Evolutionary conservation across 2,329 filamentous ascomycete species (phyloP), one percentile per base, ranked within the genome.

Genomic region (Pseudocercospora musae): DNA sequence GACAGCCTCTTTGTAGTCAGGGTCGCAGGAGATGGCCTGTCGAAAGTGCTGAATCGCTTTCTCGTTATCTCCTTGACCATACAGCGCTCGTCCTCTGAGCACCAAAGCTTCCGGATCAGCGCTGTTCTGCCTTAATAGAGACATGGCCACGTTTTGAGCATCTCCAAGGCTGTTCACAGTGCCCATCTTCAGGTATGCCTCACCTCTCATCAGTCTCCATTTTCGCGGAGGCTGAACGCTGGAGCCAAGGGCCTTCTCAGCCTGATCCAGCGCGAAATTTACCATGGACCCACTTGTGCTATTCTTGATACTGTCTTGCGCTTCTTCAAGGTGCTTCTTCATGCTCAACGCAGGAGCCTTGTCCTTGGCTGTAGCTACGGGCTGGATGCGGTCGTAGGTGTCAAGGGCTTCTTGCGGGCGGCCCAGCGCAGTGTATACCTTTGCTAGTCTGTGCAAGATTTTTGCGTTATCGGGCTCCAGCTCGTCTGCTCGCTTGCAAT

Each of bases 81-180:
- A 98, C 55, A 96, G 84, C 15, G 92, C 89, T 66, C 92, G 87
- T 23, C 94, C 95, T 53, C 94, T 87, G 57, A 99, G 85, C 5
- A 97, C 91, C 66, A 99, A 81, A 1, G 94, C 95, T 78, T 99
- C 95, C 1, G 95, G 93, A 73, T 99, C 95, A 74, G 94, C 89
- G 75, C 83, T 92, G 80, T 98, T 98, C 73, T 85, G 83, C 58
- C 95, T 87, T 65, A 99, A 82, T 70, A 99, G 79, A 2, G 85
- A 86, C 86, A 97, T 96, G 71, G 92, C 92, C 59, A 98, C 87
- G 74, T 93, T 96, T 78, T 96, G 92, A 4, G 92, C 94, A 76
- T 97, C 93, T 33, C 92, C 93, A 7, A 96, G 81, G 10, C 92
- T 88, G 78, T 97, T 97, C 62, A 88, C 85, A 65, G 91, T 92